Evolutionary conservation across 2,329 filamentous ascomycete species (phyloP), one percentile per base, ranked within the genome.

Genomic region (Ophiostoma perfectum): DNA sequence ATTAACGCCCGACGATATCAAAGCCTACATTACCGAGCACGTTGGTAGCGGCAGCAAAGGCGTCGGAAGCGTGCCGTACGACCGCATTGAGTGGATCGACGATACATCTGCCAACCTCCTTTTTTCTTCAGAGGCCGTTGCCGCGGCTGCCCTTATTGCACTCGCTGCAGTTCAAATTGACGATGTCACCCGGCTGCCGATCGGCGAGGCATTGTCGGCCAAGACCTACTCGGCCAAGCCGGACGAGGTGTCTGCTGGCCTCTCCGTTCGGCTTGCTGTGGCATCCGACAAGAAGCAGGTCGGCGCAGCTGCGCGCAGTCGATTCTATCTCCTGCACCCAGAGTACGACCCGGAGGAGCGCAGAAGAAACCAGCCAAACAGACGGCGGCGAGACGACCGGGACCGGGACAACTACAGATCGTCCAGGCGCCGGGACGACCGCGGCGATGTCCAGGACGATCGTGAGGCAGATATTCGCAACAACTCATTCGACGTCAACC

Each of bases 291-390:
- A 84, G 76, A 99, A 99, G 79, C 85, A 88, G 74, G 85, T 82
- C 60, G 89, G 91, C 55, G 94, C 95, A 1, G 86, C 92, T 11
- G 85, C 90, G 66, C 85, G 90, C 70, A 98, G 94, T 78, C 86
- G 92, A 12, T 98, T 96, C 80, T 99, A 99, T 76, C 86, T 97
- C 47, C 84, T 95, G 74, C 91, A 98, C 74, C 94, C 94, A 0
- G 91, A 97, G 73, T 88, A 93, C 75, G 93, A 97, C 74, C 92
- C 90, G 2, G 88, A 89, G 73, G 92, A 91, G 79, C 85, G 86
- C 66, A 81, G 88, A 71, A 84, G 88, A 70, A 58, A 44, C 52
- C 82, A 85, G 66, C 82, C 85, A 55, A 70, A 71, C 27, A 77
- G 65, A 39, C 67, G 44, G 45, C 67, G 70, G 36, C 84, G 82